Percentiles rank a stretch among this genome's conserved stretches.
Evolutionary conservation across 2,329 filamentous ascomycete genomes (phyloP).

Genomic region (Aspergillus novoparasiticus): DNA sequence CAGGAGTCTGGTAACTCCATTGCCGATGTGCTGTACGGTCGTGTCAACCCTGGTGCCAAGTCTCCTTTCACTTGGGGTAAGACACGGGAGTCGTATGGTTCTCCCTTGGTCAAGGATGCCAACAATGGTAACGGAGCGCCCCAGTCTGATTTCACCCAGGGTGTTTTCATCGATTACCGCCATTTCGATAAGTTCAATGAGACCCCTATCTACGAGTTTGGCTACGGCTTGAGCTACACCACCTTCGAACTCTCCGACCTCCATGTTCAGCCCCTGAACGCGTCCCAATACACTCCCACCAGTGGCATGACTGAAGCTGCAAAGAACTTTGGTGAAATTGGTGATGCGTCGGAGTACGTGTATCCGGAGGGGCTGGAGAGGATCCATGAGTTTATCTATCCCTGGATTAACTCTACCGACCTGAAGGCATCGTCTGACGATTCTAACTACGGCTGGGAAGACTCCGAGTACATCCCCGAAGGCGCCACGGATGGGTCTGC

Average conservation of each 20-base stretch:
- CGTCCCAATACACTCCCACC: constrained; percentile 55
- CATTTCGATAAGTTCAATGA: constrained; percentile 58
- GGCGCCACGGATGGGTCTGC: constrained; percentile 55
- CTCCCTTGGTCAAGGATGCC: constrained; percentile 58
- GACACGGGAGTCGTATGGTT: constrained; percentile 57
- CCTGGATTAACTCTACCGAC: constrained; percentile 64
- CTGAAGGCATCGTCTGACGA: constrained; percentile 55
- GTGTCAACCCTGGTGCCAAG: constrained; percentile 64
- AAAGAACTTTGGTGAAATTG: constrained; percentile 53
- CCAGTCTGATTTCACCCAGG: constrained; percentile 63
- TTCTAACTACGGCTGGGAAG: constrained; percentile 56
- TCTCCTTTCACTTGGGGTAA: constrained; percentile 63
- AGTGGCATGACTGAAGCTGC: constrained; percentile 57
- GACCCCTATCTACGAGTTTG: constrained; percentile 64
- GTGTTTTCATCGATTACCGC: constrained; percentile 61
- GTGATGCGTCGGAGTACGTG: constrained; percentile 53
- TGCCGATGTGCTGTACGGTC: constrained; percentile 72
- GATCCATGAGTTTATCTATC: constrained; percentile 62
- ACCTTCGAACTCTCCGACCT: constrained; percentile 64
- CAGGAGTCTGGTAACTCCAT: constrained; percentile 76
- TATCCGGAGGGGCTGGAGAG: constrained; percentile 57
- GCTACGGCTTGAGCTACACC: constrained; percentile 65
- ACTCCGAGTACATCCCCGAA: constrained; percentile 53
- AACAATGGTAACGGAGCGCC: constrained; percentile 60
- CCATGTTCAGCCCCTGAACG: constrained; percentile 48